Evolutionary conservation across 768 basidiomycete genomes (phyloP).

Genomic region (Boletus bicolor): DNA sequence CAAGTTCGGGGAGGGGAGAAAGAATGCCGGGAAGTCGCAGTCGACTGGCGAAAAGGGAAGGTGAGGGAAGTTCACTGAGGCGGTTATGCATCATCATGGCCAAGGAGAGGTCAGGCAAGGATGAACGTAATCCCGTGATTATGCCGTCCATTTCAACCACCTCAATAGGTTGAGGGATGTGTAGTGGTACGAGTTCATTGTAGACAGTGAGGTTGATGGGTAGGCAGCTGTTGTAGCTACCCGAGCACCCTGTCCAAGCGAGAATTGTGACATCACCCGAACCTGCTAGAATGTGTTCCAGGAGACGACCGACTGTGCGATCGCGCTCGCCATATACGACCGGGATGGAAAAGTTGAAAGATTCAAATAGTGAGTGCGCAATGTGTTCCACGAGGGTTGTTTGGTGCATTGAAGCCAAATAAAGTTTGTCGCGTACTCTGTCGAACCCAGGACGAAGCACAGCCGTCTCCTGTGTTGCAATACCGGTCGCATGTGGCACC

Average conservation of each 20-base stretch:
- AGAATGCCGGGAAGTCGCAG: conserved; percentile 5
- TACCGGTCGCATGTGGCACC: too few relatives aligned
- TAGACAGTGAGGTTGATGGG: background rate
- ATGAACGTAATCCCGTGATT: background rate
- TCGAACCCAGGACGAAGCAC: background rate
- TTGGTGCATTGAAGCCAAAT: background rate
- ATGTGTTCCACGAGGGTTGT: conserved; percentile 1
- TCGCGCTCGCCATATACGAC: conserved; percentile 8
- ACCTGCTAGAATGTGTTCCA: background rate
- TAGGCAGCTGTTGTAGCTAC: conserved; percentile 3
- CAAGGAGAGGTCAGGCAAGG: background rate
- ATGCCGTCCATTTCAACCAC: background rate
- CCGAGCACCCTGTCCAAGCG: conserved; percentile 1
- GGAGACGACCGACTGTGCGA: background rate
- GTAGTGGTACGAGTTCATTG: background rate
- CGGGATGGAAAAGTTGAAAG: conserved; percentile 1
- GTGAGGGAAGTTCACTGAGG: background rate
- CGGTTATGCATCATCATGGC: background rate
- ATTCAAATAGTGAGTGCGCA: conserved; percentile 7
- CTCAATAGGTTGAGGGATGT: background rate
- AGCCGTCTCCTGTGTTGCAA: too few relatives aligned
- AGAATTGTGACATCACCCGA: conserved; percentile 1
- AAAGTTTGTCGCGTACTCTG: too few relatives aligned
- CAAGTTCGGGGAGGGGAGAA: background rate
- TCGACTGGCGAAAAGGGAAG: background rate